Base-by-base conservation (phyloP, 2,329 filamentous ascomycete genomes). In the Fusarium udum region DNA sequence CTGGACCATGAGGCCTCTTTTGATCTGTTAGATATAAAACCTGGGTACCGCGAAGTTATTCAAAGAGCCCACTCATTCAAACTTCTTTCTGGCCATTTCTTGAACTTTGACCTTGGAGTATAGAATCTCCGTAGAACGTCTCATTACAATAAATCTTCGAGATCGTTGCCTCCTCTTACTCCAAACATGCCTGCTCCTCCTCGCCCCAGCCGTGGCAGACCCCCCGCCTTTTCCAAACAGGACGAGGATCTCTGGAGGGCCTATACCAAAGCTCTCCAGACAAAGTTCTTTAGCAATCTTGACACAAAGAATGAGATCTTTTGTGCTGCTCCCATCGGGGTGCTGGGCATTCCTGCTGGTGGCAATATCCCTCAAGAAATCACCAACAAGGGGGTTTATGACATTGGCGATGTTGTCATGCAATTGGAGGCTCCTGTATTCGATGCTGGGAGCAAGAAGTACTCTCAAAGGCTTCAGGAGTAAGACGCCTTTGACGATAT, bases 361-460 rank as follows among this genome's bases (percentile, higher is more conserved):
- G 7, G 3, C 3, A 28, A 53, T 7, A 53, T 39, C 10, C 2
- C 9, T 9, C 51, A 39, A 1, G 20, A 53, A 28, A 28, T 39
- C 20, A 53, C 20, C 11, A 53, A 53, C 14, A 53, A 28, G 28
- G 51, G 51, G 1, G 18, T 16, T 16, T 36, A 28, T 20, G 51
- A 53, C 2, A 53, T 53, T 5, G 24, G 51, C 18, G 34, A 53
- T 28, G 32, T 1, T 53, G 1, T 22, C 20, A 6, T 53, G 32
- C 49, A 37, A 2, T 2, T 53, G 24, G 34, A 53, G 0, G 1
- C 2, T 4, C 49, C 32, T 4, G 32, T 37, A 2, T 37, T 53
- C 4, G 2, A 10, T 12, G 0, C 49, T 13, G 24, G 24, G 1
- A 0, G 2, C 34, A 8, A 16, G 3, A 37, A 36, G 18, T 53